Evolutionary conservation across 1,284 basidiomycete species (phyloP), one percentile per base, ranked within the genome.

Genomic region (Sporisorium exsertum): DNA sequence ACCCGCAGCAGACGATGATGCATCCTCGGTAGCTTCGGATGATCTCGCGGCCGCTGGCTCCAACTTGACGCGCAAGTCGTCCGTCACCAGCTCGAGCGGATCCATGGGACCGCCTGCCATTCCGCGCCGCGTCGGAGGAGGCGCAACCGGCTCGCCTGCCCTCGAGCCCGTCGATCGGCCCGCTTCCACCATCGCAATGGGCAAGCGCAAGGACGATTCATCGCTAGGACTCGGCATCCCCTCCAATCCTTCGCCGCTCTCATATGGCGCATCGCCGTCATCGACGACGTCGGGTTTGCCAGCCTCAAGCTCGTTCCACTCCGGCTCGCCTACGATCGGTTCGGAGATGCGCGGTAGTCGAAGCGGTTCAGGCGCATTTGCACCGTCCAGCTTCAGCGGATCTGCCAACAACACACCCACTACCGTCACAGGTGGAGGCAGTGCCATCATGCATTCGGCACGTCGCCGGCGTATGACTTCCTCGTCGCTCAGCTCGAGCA

Each of bases 81-180:
- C 74, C 52, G 66, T 72, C 49, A 62, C 74, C 37, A 72, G 65
- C 66, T 72, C 74, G 12, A 66, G 50, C 52, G 66, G 74, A 3
- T 77, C 74, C 47, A 77, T 77, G 74, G 74, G 74, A 37, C 74
- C 74, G 15, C 74, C 74, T 3, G 65, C 70, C 7, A 37, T 77
- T 5, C 74, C 74, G 33, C 58, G 69, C 12, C 64, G 74, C 55
- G 54, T 65, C 22, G 62, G 54, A 33, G 59, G 40, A 22, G 65
- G 54, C 15, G 62, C 51, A 2, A 56, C 52, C 7, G 58, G 58
- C 55, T 69, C 65, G 24, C 61, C 65, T 6, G 69, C 59, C 4
- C 58, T 64, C n/a, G 68, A 70, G 20, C 64, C 64, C 12, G 37
- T 57, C 33, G 72, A 76, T 26, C 68, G 64, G 18, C 61, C 68